These are phyloP conservation scores for Xylariaceae sp. DNA, from an alignment of 2,329 filamentous ascomycete genomes.

Conservation along the genomic window DNA sequence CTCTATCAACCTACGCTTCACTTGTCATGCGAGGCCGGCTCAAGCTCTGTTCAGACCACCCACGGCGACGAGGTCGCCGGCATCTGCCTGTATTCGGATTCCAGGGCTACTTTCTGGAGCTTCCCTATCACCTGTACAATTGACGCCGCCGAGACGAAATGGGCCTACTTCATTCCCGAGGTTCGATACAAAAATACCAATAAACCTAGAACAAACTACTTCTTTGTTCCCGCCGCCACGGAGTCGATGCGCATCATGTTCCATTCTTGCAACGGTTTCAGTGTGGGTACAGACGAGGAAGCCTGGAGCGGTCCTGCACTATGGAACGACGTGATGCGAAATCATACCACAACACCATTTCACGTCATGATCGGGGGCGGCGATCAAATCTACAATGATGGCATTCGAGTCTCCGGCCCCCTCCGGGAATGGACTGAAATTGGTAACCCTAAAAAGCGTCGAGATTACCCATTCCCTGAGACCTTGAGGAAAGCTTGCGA, in stretches of 20 bases:
- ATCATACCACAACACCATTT: constrained; percentile 73
- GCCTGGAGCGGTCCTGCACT: constrained; percentile 85
- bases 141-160: constrained; percentile 61
- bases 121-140: constrained; percentile 81
- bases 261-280: constrained; percentile 96
- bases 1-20: constrained; percentile 54
- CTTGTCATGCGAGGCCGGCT: constrained; percentile 26
- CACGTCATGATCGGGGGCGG: constrained; percentile 95
- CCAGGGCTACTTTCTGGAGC: constrained; percentile 80
- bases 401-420: constrained; percentile 78
- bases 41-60: constrained; percentile 40
- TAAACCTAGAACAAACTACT: constrained; percentile 58
- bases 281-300: constrained; percentile 65
- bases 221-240: constrained; percentile 76
- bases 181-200: constrained; percentile 55
- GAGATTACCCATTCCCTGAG: constrained; percentile 69
- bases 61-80: constrained; percentile 41
- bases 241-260: constrained; percentile 99
- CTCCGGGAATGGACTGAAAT: constrained; percentile 78
- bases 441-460: constrained; percentile 75
- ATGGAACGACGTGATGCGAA: constrained; percentile 89
- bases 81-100: constrained; percentile 59
- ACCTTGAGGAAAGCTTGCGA: constrained; percentile 79
- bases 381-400: constrained; percentile 95
- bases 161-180: constrained; percentile 69